Base-by-base conservation (phyloP, 768 basidiomycete species). In the Tylopilus subfusipes region DNA sequence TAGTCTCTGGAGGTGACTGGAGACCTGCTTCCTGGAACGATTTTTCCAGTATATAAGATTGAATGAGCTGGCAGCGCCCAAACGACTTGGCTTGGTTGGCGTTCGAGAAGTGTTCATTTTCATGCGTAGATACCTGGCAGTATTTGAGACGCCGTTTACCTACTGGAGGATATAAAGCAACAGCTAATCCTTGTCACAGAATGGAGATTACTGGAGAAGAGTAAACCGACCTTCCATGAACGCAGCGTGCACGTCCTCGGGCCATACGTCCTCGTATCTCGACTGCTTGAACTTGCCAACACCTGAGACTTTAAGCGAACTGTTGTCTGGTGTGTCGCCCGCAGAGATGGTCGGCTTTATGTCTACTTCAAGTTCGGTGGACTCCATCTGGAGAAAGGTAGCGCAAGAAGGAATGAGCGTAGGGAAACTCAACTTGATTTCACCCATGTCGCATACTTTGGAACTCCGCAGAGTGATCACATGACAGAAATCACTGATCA, bases 61-160 rank as follows among this genome's bases (percentile, higher is more conserved):
- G 73, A 31, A 73, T 75, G 21, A 73, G 65, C 55, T 73, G 73
- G 57, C 74, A 73, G 19, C 73, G 72, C 48, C 73, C 73, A 52
- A 75, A 72, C 21, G 69, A 69, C 54, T 57, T 72, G 48, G 57
- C 24, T 2, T 53, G 59, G 39, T 58, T 58, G 25, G 53, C 40
- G 12, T 50, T 50, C 19, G 54, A 47, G 14, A 16, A 16, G 18
- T 43, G 43, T n/a, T 59, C 64, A 27, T 56, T 50, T 34, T 61
- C 56, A 13, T 58, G 47, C 18, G 47, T 47, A 33, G 65, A 53
- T n/a, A 71, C 25, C 4, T 61, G 65, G 25, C 64, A 68, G 43
- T 72, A 71, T 58, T 61, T 71, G 51, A 71, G 61, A 25, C 69
- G 71, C n/a, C 64, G 71, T 53, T 72, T 70, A 18, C 69, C 69